Base-by-base conservation (phyloP, 768 basidiomycete species). In the Hemileccinum impolitum region DNA sequence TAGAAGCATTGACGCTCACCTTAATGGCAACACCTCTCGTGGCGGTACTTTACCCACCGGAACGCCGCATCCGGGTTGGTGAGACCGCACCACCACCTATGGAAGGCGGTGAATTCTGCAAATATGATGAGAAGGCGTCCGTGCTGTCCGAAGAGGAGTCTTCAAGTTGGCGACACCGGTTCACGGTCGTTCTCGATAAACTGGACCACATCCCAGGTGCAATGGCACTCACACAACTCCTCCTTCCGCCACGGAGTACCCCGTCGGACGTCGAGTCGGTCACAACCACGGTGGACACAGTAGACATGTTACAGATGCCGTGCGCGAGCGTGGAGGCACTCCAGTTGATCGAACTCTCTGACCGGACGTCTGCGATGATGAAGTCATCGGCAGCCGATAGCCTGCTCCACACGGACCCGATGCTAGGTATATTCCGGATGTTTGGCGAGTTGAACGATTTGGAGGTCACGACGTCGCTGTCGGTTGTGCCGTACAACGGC, bases 121-220 rank as follows among this genome's bases (percentile, higher is more conserved):
- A 48, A 5, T n/a, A 11, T 4, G 48, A 50, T 3, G 48, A 52
- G 1, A 36, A 57, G 18, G 43, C 43, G n/a, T 56, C 55, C 13
- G 14, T 45, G 10, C 34, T 50, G 18, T 37, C 38, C 2, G 57
- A 59, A 26, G 52, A 55, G 25, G 35, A 51, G 3, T 60, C 63
- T 9, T 23, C 23, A 23, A 23, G 23, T 23, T 68, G 69, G 66
- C 85, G 78, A 44, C 76, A 73, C 3, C 77, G 82, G 14, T 89
- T 94, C 69, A 85, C 87, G 0, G 81, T 96, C 50, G 83, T 98
- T 15, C 77, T 98, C 12, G 92, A 95, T 64, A 90, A 86, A 63
- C 72, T 94, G 44, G 94, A 95, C 59, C 90, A 94, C 62, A 65
- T 98, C 1, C 86, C 94, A 0, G 81, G 87, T 6, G 83, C 90